Conservation (phyloP, 305 asterid genomes). For the Petunia hybrid region DNA sequence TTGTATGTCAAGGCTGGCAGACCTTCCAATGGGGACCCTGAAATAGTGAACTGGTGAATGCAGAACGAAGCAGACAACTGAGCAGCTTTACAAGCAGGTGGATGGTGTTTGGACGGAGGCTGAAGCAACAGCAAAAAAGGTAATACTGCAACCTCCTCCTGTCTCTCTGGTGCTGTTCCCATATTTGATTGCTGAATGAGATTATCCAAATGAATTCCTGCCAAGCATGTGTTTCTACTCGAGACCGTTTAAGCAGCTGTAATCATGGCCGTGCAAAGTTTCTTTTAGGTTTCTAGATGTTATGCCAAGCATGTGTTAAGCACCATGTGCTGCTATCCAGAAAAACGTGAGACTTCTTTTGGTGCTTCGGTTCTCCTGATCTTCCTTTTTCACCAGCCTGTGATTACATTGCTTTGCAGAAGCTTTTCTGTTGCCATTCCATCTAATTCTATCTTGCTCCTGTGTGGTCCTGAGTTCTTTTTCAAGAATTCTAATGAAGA, state of each 20-base stretch:
- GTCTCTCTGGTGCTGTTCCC: slow-evolving; percentile 14
- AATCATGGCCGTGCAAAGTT: neutral
- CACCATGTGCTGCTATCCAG: neutral
- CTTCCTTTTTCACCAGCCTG: too few species aligned
- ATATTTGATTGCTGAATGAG: slow-evolving; percentile 13
- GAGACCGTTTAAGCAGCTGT: neutral
- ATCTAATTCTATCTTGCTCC: neutral
- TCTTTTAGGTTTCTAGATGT: neutral
- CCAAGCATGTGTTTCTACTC: neutral
- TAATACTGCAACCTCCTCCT: slow-evolving; percentile 34
- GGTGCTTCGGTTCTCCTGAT: too few species aligned
- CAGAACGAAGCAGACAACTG: slow-evolving; percentile 98
- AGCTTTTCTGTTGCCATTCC: neutral
- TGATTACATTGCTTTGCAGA: too few species aligned
- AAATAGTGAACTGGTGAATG: slow-evolving; percentile 97
- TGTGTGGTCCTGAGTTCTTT: neutral
- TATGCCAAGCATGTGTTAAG: neutral
- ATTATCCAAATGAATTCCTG: neutral
- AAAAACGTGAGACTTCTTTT: neutral
- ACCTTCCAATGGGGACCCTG: slow-evolving; percentile 82
- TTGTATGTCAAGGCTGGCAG: slow-evolving; percentile 99
- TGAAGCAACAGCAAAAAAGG: slow-evolving; percentile 89
- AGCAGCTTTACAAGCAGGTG: slow-evolving; percentile 89
- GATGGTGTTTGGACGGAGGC: slow-evolving; percentile 94
- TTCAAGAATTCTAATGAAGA: neutral